Percentiles rank a stretch among this genome's conserved stretches.
These are phyloP conservation scores for Pyricularia sp. DNA, from an alignment of 2,329 filamentous ascomycete species.

Conservation along the genomic window DNA sequence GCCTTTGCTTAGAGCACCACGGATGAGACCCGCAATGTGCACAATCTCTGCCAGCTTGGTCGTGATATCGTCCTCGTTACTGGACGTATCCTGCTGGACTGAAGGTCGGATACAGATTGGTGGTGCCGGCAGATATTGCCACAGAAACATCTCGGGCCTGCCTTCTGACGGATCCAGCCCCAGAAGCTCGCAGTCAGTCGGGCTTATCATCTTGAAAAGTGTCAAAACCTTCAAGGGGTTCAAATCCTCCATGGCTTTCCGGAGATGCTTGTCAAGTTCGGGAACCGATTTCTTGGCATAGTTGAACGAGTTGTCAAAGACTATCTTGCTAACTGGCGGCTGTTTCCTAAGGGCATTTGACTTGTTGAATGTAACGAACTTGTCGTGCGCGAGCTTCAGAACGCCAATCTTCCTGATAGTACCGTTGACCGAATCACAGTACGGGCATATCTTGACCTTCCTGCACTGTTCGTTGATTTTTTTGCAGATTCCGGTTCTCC, in stretches of 20 bases:
- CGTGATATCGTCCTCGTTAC: conserved; percentile 93
- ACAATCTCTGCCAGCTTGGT: conserved; percentile 96
- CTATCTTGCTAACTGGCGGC: conserved; percentile 69
- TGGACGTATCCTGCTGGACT: conserved; percentile 85
- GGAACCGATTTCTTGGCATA: conserved; percentile 68
- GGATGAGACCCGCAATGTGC: conserved; percentile 80
- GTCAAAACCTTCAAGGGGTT: conserved; percentile 84
- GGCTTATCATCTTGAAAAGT: conserved; percentile 79
- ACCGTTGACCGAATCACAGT: conserved; percentile 77
- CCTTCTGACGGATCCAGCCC: conserved; percentile 81
- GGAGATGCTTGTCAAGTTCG: conserved; percentile 83
- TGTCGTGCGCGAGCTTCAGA: conserved; percentile 92
- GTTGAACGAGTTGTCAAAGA: conserved; percentile 78
- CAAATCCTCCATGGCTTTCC: conserved; percentile 88
- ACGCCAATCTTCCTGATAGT: conserved; percentile 85
- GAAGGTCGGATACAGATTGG: conserved; percentile 92
- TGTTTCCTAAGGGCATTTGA: conserved; percentile 82
- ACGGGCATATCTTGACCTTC: conserved; percentile 74
- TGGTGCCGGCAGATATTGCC: conserved; percentile 91
- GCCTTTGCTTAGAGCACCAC: conserved; percentile 72
- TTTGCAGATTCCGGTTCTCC: conserved; percentile 75
- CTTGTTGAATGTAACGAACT: conserved; percentile 78
- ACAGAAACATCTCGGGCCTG: conserved; percentile 92
- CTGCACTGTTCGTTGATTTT: conserved; percentile 82
- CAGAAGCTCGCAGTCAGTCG: conserved; percentile 81